These are phyloP conservation scores for Gossypium stocksii DNA, from an alignment of 345 rosid species.

Conservation along the genomic window DNA sequence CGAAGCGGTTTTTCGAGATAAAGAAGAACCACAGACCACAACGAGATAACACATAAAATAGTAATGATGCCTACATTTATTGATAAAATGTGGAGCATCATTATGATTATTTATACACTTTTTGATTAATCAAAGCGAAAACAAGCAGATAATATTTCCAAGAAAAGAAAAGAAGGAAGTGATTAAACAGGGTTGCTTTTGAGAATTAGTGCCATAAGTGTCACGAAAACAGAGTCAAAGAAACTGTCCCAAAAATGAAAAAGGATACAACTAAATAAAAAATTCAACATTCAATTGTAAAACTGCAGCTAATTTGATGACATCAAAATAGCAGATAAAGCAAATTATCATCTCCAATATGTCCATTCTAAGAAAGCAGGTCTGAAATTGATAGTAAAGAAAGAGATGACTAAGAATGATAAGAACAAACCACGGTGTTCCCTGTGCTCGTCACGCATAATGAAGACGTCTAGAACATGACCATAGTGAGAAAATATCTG, in stretches of 20 bases:
- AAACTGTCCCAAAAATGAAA: not conserved
- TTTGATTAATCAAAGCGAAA: not conserved
- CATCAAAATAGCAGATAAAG: not conserved
- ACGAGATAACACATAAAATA: not conserved
- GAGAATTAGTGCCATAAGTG: not conserved
- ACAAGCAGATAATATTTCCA: not conserved
- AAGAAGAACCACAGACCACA: not conserved
- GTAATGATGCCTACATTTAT: not conserved
- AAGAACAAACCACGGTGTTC: conserved; percentile 59
- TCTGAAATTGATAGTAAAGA: not conserved
- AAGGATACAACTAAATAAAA: conserved; percentile 1
- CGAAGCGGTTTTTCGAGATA: not conserved
- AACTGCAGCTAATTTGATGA: not conserved
- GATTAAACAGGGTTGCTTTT: not conserved
- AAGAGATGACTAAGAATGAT: conserved; percentile 13
- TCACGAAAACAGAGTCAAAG: not conserved
- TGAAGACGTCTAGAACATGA: conserved; percentile 59
- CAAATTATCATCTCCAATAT: conserved; percentile 10
- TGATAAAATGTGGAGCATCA: not conserved
- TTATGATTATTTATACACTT: not conserved
- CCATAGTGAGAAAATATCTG: conserved; percentile 82
- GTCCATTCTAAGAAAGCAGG: not conserved
- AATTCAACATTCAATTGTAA: not conserved
- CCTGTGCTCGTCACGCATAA: conserved; percentile 61
- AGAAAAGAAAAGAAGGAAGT: not conserved